A percentile compares a stretch with the other conserved stretches of the same genome.
Evolutionary conservation across 2,329 filamentous ascomycete genomes (phyloP).

Genomic region (Phyllosticta paracitricarpa): DNA sequence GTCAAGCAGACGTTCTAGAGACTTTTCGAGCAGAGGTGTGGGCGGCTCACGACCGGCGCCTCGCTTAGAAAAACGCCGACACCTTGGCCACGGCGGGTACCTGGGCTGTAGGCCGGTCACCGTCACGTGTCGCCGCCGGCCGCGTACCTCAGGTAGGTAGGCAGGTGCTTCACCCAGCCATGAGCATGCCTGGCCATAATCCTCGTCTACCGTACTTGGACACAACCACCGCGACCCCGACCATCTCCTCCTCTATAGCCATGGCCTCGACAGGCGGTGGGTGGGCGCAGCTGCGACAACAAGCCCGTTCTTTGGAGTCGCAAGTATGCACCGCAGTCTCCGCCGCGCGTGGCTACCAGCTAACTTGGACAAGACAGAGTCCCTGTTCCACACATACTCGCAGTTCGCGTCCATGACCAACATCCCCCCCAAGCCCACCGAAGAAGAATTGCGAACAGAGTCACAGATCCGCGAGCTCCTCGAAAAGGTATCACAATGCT

Average conservation of each 20-base stretch:
- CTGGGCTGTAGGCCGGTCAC: neutral
- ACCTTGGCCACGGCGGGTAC: too few species aligned
- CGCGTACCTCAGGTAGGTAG: too few species aligned
- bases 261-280: slow-evolving; percentile 38
- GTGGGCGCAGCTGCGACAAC: slow-evolving; percentile 92
- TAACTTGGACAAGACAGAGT: slow-evolving; percentile 57
- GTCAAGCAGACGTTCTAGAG: slow-evolving; percentile 6
- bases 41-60: neutral
- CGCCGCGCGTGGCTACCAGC: neutral
- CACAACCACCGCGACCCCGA: neutral
- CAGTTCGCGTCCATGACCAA: slow-evolving; percentile 76
- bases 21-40: slow-evolving; percentile 7
- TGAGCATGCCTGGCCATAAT: slow-evolving; percentile 2
- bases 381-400: slow-evolving; percentile 73
- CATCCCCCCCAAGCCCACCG: slow-evolving; percentile 71
- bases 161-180: too few species aligned
- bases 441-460: slow-evolving; percentile 75
- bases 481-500: slow-evolving; percentile 53
- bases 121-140: neutral
- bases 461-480: slow-evolving; percentile 74
- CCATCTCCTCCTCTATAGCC: slow-evolving; percentile 4
- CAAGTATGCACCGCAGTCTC: slow-evolving; percentile 52
- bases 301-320: slow-evolving; percentile 77
- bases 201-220: neutral
- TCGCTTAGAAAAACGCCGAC: slow-evolving; percentile 6